These are phyloP conservation scores for Striga hermonthica DNA, from an alignment of 305 asterid species.

Conservation along the genomic window DNA sequence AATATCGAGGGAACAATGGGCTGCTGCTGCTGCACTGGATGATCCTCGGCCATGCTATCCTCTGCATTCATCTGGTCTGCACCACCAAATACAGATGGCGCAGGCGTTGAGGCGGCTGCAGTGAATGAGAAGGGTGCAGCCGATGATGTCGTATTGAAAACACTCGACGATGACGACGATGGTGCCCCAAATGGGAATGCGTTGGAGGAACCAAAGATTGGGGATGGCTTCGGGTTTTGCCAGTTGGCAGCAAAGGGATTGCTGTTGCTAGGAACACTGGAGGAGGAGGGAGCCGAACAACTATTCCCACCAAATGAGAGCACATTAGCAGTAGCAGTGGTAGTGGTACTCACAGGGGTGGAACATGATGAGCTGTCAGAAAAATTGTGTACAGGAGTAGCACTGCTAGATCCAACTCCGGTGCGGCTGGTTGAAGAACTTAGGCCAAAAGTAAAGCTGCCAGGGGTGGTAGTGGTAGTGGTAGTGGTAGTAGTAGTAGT, in stretches of 20 bases:
- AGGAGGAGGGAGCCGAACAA: conserved; percentile 38
- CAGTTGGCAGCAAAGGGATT: conserved; percentile 44
- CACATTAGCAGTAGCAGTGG: no score
- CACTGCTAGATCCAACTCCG: no score
- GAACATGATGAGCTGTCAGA: no score
- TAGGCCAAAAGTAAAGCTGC: conserved; percentile 36
- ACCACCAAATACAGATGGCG: no score
- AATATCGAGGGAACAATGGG: conserved; percentile 32
- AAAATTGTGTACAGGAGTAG: no score
- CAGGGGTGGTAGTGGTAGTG: conserved; percentile 35
- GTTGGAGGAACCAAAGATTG: conserved; percentile 43
- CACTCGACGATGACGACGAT: conserved; percentile 41
- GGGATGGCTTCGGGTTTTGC: conserved; percentile 31
- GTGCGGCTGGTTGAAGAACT: conserved; percentile 15
- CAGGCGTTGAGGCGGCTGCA: no score
- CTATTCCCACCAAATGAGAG: conserved; percentile 35
- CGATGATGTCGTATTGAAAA: not conserved
- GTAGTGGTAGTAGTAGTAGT: conserved; percentile 33
- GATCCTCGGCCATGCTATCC: conserved; percentile 96
- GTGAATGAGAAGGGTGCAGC: conserved; percentile 42
- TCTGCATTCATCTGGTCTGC: conserved; percentile 67
- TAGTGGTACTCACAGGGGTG: no score
- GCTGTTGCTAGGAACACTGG: conserved; percentile 27
- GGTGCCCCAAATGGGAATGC: conserved; percentile 59
- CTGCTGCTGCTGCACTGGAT: conserved; percentile 39